phyloP scores from a whole-genome alignment of 805 yeast species.

The Starmerella kuoi region DNA sequence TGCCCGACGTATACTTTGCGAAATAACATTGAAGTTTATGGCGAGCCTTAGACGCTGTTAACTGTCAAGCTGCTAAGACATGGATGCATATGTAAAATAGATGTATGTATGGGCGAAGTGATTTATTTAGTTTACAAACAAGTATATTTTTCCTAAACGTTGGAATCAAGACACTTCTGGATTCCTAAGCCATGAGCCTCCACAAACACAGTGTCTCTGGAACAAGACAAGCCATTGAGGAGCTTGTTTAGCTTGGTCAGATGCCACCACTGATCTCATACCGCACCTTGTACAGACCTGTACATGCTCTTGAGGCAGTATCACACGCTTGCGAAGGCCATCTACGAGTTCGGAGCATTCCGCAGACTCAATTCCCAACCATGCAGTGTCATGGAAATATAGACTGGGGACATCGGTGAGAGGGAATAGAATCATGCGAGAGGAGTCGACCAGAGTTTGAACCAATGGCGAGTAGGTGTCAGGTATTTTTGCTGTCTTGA shows the following conservation, averaged over 20 bases:
- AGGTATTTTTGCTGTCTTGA: conserved; percentile 44
- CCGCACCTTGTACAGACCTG: conserved; percentile 47
- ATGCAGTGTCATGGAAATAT: conserved; percentile 50
- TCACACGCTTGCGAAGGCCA: conserved; percentile 29
- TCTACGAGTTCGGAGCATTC: conserved; percentile 23
- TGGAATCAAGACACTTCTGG: too few relatives aligned
- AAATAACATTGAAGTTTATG: too few relatives aligned
- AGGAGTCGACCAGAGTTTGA: conserved; percentile 26
- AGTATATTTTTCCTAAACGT: too few relatives aligned
- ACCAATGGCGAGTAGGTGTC: conserved; percentile 30
- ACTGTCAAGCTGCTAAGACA: too few relatives aligned
- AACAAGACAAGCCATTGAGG: conserved; percentile 48
- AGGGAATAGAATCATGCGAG: conserved; percentile 6
- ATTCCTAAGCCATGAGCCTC: conserved; percentile 60
- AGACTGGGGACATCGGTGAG: conserved; percentile 39
- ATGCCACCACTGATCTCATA: conserved; percentile 33
- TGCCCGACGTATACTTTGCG: too few relatives aligned
- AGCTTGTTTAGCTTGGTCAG: conserved; percentile 26
- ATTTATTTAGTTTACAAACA: too few relatives aligned
- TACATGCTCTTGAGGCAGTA: conserved; percentile 31
- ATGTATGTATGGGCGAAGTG: too few relatives aligned
- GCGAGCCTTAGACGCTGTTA: too few relatives aligned
- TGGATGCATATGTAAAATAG: too few relatives aligned
- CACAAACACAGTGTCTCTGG: conserved; percentile 67
- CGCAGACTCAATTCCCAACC: conserved; percentile 40